These are phyloP conservation scores for Cladosporium sp. DNA, from an alignment of 2,329 filamentous ascomycete species.

Conservation along the genomic window DNA sequence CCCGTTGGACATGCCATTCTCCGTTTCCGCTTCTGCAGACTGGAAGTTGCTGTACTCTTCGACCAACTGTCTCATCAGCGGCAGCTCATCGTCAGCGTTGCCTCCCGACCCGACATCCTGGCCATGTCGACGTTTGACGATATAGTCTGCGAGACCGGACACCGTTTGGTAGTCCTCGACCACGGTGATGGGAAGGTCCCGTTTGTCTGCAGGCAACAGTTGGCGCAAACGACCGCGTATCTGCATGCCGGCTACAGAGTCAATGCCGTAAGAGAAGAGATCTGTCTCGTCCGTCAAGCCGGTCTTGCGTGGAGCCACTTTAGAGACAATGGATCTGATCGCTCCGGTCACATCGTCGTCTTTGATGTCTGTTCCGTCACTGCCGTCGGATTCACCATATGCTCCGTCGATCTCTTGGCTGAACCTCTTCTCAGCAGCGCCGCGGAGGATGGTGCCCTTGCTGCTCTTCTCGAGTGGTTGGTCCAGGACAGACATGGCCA, in stretches of 20 bases:
- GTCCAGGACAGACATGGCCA: conserved; percentile 43
- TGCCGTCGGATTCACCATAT: conserved; percentile 41
- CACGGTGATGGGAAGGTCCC: conserved; percentile 55
- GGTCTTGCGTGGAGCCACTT: conserved; percentile 21
- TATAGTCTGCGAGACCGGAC: conserved; percentile 40
- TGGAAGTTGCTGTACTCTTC: conserved; percentile 49
- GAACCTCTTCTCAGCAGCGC: conserved; percentile 54
- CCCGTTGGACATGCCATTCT: background rate
- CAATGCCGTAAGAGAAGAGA: conserved; percentile 59
- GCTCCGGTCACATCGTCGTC: conserved; percentile 37
- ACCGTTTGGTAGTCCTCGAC: conserved; percentile 62
- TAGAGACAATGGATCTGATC: conserved; percentile 35
- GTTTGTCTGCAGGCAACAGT: conserved; percentile 38
- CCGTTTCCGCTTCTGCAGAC: conserved; percentile 5
- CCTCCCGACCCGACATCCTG: conserved; percentile 19
- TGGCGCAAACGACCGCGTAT: conserved; percentile 45
- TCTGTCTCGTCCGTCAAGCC: conserved; percentile 45
- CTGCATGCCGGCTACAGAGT: conserved; percentile 60
- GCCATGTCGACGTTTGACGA: conserved; percentile 43
- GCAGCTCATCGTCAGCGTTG: conserved; percentile 38
- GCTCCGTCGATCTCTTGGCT: conserved; percentile 47
- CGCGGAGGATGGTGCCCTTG: conserved; percentile 61
- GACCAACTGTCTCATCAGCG: conserved; percentile 49
- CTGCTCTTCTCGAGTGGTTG: conserved; percentile 58
- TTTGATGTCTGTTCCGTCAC: conserved; percentile 23